Evolutionary conservation across 495 filamentous ascomycete species (phyloP), one percentile per base, ranked within the genome.

Genomic region (Penicillium angulare): DNA sequence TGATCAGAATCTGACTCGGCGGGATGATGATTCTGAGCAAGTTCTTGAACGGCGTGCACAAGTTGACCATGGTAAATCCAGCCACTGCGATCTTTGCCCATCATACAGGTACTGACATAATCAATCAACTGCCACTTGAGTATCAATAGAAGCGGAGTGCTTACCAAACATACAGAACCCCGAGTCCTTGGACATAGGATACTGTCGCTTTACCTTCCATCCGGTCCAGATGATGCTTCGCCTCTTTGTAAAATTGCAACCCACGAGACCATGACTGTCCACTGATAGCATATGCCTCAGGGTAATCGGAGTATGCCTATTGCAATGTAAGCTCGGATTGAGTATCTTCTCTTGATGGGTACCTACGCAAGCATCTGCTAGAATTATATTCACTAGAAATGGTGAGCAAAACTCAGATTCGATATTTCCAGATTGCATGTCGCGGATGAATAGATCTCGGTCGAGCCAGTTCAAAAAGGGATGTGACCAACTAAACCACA

Each of bases 341-440:
- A 15, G 3, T 22, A 5, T 7, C 15, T 27, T 43, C 20, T 12
- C 21, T 41, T 18, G 7, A 12, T 16, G 2, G 7, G 1, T 3
- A 36, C 43, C 36, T 35, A 47, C 43, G 36, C 43, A 47, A 0
- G 43, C 43, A 12, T 35, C 29, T 35, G 52, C 57, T 13, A 76
- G 68, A 27, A 80, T 71, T 13, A 63, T 60, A 40, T 78, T 79
- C 44, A 80, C 74, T 15, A 79, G 58, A 20, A 78, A 71, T 1
- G 72, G 68, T 3, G 75, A 74, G 56, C 74, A 79, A 41, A 69
- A 75, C 20, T 29, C 49, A 13, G 51, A 57, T 2, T 65, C 49
- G 7, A 58, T 10, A 24, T 66, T 45, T 1, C 64, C 67, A 0
- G 60, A 47, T 16, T 59, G 56, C 67, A 77, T 74, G 23, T 75